These are phyloP conservation scores for Cytospora piceicola DNA, from an alignment of 2,329 filamentous ascomycete species.

Conservation along the genomic window DNA sequence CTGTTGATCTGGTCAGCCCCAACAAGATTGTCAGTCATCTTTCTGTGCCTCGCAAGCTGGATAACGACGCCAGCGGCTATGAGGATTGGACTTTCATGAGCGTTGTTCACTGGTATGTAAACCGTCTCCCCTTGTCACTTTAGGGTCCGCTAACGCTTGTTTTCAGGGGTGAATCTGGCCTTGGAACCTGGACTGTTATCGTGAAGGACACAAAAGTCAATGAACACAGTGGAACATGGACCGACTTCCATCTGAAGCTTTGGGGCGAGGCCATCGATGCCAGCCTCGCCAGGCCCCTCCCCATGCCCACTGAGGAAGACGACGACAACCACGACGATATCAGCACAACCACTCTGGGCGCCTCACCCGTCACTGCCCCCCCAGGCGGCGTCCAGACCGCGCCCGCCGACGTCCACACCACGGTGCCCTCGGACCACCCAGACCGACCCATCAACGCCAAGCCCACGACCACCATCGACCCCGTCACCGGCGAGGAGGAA, in stretches of 20 bases:
- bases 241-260: conserved; percentile 91
- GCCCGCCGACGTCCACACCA: conserved; percentile 37
- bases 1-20: conserved; percentile 88
- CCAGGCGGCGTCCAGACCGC: conserved; percentile 49
- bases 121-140: neutral
- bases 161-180: conserved; percentile 78
- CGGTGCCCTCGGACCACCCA: conserved; percentile 64
- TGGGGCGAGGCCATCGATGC: conserved; percentile 89
- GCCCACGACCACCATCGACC: conserved; percentile 41
- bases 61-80: conserved; percentile 72
- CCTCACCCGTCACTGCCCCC: conserved; percentile 66
- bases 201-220: conserved; percentile 86
- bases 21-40: conserved; percentile 81
- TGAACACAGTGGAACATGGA: conserved; percentile 74
- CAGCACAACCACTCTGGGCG: conserved; percentile 62
- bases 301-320: conserved; percentile 81
- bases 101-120: conserved; percentile 85
- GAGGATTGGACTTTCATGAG: conserved; percentile 99
- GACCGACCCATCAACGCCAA: conserved; percentile 63
- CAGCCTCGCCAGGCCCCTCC: conserved; percentile 71
- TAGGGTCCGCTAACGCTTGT: conserved; percentile 38
- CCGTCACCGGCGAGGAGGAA: conserved; percentile 35
- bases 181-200: conserved; percentile 89
- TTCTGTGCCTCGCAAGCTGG: conserved; percentile 72
- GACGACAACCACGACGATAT: conserved; percentile 78